phyloP scores from a whole-genome alignment of 768 basidiomycete species.

The Phaeolepiota aurea region DNA sequence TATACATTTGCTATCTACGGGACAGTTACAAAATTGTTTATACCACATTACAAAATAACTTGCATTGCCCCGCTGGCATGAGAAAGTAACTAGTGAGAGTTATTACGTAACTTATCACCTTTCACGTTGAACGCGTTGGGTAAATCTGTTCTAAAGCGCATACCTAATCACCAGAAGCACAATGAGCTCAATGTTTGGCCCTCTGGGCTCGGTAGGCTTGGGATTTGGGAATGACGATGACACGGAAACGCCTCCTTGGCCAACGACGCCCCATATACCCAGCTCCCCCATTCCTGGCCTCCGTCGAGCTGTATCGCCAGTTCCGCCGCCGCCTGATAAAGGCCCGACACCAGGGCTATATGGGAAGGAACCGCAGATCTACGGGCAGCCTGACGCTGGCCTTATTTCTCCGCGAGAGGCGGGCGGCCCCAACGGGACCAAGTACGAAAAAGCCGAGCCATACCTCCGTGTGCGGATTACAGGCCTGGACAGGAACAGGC shows the following conservation, averaged over 20 bases:
- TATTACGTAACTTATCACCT: no score
- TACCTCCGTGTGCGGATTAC: slow-evolving; percentile 88
- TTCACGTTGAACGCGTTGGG: no score
- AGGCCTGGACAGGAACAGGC: slow-evolving; percentile 87
- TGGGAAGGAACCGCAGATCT: slow-evolving; percentile 78
- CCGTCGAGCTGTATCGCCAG: slow-evolving; percentile 49
- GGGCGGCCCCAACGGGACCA: slow-evolving; percentile 57
- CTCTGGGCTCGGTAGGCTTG: slow-evolving; percentile 48
- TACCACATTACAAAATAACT: no score
- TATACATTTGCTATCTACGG: no score
- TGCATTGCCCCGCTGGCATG: no score
- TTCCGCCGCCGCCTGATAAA: slow-evolving; percentile 41
- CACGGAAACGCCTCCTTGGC: slow-evolving; percentile 59
- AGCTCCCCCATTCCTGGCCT: slow-evolving; percentile 68
- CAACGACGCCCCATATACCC: slow-evolving; percentile 68
- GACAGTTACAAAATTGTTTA: no score
- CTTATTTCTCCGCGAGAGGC: slow-evolving; percentile 70
- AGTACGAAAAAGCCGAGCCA: slow-evolving; percentile 69
- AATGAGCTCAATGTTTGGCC: slow-evolving; percentile 76
- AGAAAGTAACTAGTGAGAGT: no score
- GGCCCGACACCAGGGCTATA: slow-evolving; percentile 51
- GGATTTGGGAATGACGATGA: slow-evolving; percentile 43
- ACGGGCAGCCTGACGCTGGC: slow-evolving; percentile 78
- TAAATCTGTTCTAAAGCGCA: no score
- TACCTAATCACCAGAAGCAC: no score